These are phyloP conservation scores for Leccinum subtestaceum DNA, from an alignment of 768 basidiomycete species.

Conservation along the genomic window DNA sequence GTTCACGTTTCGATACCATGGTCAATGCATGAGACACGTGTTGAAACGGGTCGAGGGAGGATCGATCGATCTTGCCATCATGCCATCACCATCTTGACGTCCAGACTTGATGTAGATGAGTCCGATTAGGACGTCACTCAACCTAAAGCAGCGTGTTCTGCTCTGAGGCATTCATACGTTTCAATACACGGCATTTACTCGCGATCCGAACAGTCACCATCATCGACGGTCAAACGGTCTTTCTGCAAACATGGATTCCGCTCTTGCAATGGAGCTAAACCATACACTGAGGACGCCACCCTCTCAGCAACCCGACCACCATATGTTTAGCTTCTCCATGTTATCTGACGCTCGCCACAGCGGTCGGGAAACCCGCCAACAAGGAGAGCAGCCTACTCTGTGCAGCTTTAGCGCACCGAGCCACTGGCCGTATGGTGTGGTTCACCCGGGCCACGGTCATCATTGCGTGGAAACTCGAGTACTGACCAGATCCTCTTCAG, in stretches of 20 bases:
- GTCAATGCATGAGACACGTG: not conserved
- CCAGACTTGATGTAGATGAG: not conserved
- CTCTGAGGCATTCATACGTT: not conserved
- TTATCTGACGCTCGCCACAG: too few species aligned
- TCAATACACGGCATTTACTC: not conserved
- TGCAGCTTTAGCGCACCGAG: too few species aligned
- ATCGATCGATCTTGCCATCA: not conserved
- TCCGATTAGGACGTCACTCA: not conserved
- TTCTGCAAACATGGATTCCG: not conserved
- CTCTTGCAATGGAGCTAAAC: not conserved
- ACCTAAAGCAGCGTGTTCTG: not conserved
- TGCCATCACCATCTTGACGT: not conserved
- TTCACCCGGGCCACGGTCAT: too few species aligned
- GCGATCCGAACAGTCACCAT: not conserved
- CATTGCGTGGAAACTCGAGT: too few species aligned
- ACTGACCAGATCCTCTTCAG: too few species aligned
- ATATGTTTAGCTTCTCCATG: too few species aligned
- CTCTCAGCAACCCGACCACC: too few species aligned
- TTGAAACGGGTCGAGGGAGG: not conserved
- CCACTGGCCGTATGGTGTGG: too few species aligned
- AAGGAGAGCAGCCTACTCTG: too few species aligned
- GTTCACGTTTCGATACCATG: slow-evolving; percentile 2
- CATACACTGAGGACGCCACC: not conserved
- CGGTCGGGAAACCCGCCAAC: too few species aligned
- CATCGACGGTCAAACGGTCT: not conserved